Conservation (phyloP, 2,329 filamentous ascomycete species). For the Talaromyces verruculosus region DNA sequence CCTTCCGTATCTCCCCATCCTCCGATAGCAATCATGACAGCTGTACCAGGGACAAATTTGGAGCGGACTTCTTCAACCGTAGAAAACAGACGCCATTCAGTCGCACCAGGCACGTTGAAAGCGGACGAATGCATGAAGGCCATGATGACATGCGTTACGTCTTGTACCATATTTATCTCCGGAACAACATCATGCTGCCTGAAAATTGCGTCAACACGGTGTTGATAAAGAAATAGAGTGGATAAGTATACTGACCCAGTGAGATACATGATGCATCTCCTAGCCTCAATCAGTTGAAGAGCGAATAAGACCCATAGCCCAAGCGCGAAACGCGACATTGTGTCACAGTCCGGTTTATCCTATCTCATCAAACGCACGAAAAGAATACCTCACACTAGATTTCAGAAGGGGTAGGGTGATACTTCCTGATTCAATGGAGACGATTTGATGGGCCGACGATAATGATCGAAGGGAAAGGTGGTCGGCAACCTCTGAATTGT, state of each 20-base stretch:
- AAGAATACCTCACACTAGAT: neutral
- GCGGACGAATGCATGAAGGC: slow-evolving; percentile 58
- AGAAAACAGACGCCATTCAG: slow-evolving; percentile 55
- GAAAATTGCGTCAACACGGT: neutral
- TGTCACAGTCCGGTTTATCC: neutral
- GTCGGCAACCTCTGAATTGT: neutral
- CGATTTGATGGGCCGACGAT: neutral
- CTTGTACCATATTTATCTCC: neutral
- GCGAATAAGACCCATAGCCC: neutral
- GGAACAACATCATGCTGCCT: slow-evolving; percentile 2
- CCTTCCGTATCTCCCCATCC: slow-evolving; percentile 67
- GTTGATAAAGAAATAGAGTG: neutral
- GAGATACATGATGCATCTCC: neutral
- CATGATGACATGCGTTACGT: slow-evolving; percentile 36
- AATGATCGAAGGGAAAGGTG: neutral
- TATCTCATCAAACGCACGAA: neutral
- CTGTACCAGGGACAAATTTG: slow-evolving; percentile 52
- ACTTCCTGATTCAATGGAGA: neutral
- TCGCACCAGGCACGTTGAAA: slow-evolving; percentile 50
- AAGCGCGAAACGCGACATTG: neutral
- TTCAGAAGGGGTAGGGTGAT: neutral
- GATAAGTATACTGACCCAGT: neutral
- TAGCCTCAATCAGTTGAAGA: neutral
- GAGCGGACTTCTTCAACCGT: slow-evolving; percentile 50
- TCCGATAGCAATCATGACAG: slow-evolving; percentile 66